phyloP scores from a whole-genome alignment of 2,329 filamentous ascomycete species.

The Stagonosporopsis tanaceti region DNA sequence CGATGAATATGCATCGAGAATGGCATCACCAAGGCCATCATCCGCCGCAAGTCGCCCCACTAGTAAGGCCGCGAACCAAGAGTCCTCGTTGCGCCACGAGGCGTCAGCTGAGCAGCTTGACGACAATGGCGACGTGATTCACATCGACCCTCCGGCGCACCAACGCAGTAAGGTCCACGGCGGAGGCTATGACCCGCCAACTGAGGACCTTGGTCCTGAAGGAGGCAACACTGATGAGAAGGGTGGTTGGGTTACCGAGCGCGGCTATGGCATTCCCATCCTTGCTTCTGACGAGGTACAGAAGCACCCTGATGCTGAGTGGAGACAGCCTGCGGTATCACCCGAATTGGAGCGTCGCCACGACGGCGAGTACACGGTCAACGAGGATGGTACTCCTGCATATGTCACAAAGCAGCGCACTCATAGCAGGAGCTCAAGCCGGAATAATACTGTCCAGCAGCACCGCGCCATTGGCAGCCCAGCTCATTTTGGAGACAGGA shows the following conservation, averaged over 20 bases:
- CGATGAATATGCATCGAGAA: constrained; percentile 82
- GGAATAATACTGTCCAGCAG: constrained; percentile 68
- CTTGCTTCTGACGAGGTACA: constrained; percentile 86
- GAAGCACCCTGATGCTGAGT: constrained; percentile 73
- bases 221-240: constrained; percentile 56
- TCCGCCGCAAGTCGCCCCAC: constrained; percentile 56
- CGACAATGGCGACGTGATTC: constrained; percentile 71
- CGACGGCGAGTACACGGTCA: constrained; percentile 61
- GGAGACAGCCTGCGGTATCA: constrained; percentile 82
- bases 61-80: constrained; percentile 56
- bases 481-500: constrained; percentile 57
- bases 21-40: constrained; percentile 71
- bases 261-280: constrained; percentile 77
- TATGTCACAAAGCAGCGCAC: constrained; percentile 62
- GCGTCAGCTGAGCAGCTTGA: constrained; percentile 55
- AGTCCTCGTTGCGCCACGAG: constrained; percentile 62
- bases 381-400: constrained; percentile 46
- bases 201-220: constrained; percentile 59
- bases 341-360: constrained; percentile 68
- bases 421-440: constrained; percentile 56
- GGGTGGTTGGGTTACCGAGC: constrained; percentile 64
- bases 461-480: constrained; percentile 40
- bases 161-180: constrained; percentile 55
- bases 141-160: constrained; percentile 73
- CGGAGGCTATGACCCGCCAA: constrained; percentile 61